Conservation (phyloP, 2,329 filamentous ascomycete species). For the Pyrenochaeta sp. region DNA sequence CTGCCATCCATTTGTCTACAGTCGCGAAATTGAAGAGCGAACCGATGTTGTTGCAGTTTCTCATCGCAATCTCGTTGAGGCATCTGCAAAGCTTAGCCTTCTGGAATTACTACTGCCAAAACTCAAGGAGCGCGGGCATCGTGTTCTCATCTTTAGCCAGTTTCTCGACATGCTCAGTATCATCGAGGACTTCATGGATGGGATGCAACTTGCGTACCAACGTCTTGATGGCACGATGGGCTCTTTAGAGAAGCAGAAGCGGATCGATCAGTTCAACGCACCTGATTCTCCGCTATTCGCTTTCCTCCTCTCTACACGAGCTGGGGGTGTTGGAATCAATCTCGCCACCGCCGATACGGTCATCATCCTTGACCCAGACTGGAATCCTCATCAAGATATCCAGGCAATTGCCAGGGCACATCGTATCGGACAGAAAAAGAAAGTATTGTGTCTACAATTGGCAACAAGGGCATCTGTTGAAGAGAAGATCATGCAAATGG, state of each 20-base stretch:
- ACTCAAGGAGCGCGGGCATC: slow-evolving; percentile 82
- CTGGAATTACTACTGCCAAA: slow-evolving; percentile 88
- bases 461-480: slow-evolving; percentile 90
- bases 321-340: slow-evolving; percentile 97
- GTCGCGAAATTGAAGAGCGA: slow-evolving; percentile 85
- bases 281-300: slow-evolving; percentile 84
- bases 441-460: slow-evolving; percentile 93
- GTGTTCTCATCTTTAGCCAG: slow-evolving; percentile 95
- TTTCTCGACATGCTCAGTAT: slow-evolving; percentile 88
- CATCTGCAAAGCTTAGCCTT: slow-evolving; percentile 86
- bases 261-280: slow-evolving; percentile 93
- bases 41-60: slow-evolving; percentile 67
- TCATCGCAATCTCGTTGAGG: slow-evolving; percentile 86
- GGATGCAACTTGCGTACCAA: slow-evolving; percentile 75
- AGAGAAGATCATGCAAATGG: slow-evolving; percentile 95
- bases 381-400: slow-evolving; percentile 97
- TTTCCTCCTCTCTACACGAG: slow-evolving; percentile 91
- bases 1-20: slow-evolving; percentile 97
- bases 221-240: slow-evolving; percentile 87
- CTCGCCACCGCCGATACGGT: slow-evolving; percentile 96
- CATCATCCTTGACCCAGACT: slow-evolving; percentile 96
- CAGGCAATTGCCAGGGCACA: slow-evolving; percentile 95
- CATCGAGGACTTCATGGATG: slow-evolving; percentile 87
- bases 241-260: slow-evolving; percentile 88
- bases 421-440: slow-evolving; percentile 94